Evolutionary conservation across 331 rosid species (phyloP), one percentile per base, ranked within the genome.

Genomic region (Pyrus hybrid): DNA sequence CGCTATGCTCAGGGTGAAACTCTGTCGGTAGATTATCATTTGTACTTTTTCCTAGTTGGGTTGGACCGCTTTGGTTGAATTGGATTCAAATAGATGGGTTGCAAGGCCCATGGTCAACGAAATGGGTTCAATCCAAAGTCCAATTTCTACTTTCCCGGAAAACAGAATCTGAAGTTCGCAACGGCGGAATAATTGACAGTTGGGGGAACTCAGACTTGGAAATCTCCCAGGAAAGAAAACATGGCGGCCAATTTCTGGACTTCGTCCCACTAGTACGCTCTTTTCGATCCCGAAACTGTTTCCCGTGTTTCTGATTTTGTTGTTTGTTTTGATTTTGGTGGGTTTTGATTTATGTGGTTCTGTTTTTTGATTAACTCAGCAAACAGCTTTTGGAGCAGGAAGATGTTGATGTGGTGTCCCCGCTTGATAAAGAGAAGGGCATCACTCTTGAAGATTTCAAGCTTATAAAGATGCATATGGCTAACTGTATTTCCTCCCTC

Each of bases 231-330:
- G 17, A 20, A 57, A 20, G 79, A 68, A 77, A 37, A 32, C 21
- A 93, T 89, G 98, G 92, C 97, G 73, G 88, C 97, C 54, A 91
- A 91, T 88, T 93, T 91, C 88, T 93, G 98, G 98, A 71, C 96
- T 37, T 93, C 97, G 3, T 91, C 98, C 58, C 98, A 93, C 86
- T 81, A 61, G 98, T 93, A 82, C 43, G 88, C 70, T 43, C 18
- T 30, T 73, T 20, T 13, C 28, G 12, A 45, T 18, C 33, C 29
- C 45, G 23, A 25, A 12, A 16, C 49, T 16, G 18, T 60, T 29
- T 18, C 64, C 25, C 18, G 4, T 41, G 65, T 17, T 25, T 2
- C 8, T 10, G 6, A 8, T 41, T 14, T 62, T 17, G 30, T 4
- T 49, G 20, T 13, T 11, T 30, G 21, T 41, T 22, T 71, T 1